Evolutionary conservation across 257 asterid species (phyloP), one percentile per base, ranked within the genome.

Genomic region (Sherardia arvensis): DNA sequence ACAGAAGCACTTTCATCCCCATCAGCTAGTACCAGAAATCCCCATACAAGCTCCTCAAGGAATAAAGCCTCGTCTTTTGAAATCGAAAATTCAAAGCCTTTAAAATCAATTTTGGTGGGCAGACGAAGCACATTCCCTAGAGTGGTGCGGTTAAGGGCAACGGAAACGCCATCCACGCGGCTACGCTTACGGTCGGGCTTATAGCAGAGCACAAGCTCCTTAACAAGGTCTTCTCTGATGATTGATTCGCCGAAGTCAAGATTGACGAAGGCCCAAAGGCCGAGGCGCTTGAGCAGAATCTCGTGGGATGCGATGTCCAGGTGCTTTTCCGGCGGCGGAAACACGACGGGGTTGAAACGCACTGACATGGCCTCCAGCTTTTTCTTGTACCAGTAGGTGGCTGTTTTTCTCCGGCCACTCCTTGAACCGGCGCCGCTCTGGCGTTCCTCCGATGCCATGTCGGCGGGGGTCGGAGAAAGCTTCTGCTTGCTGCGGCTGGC

Each of bases 191-290:
- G 36, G 18, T 27, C 12, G 5, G 2, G 47, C 17, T 9, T 47
- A 34, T 63, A 70, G 23, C 4, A 25, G 1, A 26, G 33, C 6
- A 70, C 38, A 1, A 70, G 57, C 65, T 70, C 69, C 21, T 56
- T 25, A 14, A 70, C 45, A 14, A 53, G 33, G 56, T 63, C 74
- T 36, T 48, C 15, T 4, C 28, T 32, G 18, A 70, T 30, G 12
- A n/a, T n/a, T n/a, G 17, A 8, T n/a, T 20, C 22, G 34, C 30
- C 59, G 29, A 70, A 70, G 22, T 70, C 59, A 7, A 70, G 48
- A 32, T 62, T 62, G 1, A 70, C 36, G 27, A 70, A 70, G 43
- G 40, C 45, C 74, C 74, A 70, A 4, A 70, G 29, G 27, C 69
- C 69, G 34, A 70, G 12, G 11, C 34, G 32, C 33, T 14, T 21